Base-by-base conservation (phyloP, 1,139 yeast species). In the Yamadazyma pseudoaaseri region DNA sequence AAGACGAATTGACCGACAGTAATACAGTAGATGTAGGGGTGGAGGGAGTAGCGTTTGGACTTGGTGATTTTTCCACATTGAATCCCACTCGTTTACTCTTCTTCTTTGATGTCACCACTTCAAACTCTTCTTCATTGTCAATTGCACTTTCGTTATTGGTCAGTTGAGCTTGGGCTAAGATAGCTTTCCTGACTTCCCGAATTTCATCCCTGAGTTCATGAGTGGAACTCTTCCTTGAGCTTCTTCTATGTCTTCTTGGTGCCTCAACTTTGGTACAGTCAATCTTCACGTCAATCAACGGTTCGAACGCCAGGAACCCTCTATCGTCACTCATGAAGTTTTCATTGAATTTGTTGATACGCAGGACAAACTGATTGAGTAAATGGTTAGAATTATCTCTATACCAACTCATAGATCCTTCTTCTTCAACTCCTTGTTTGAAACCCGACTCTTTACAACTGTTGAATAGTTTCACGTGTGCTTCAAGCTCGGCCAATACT, bases 311-410 rank as follows among this genome's bases (percentile, higher is more conserved):
- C 22, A 40, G 21, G 32, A 42, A 62, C 0, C 73, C 73, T 34
- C 60, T 61, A 3, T 64, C 57, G 39, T 71, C 68, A 39, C 62
- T 70, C 54, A 81, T 67, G 43, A 77, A 82, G 2, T 54, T 49
- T 22, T 65, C 71, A 43, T 81, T 79, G 48, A 68, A 79, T 0
- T 38, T 49, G 1, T 50, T 44, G 3, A 60, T 39, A 39, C 75
- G 62, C 6, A 41, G 41, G 4, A 70, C 41, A 40, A 72, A 75
- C 10, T 48, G 43, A 3, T 41, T 41, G n/a, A 65, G 27, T 18
- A 62, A 38, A 2, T 18, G 20, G 7, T 44, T 47, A 1, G 66
- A 57, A 17, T 55, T 48, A 6, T 37, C 42, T 16, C 47, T 55
- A 45, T 58, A 44, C 58, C 56, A 58, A 29, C 30, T 36, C 3